Evolutionary conservation across 805 yeast genomes (phyloP).

Genomic region (Phaffomyces thermotolerans): DNA sequence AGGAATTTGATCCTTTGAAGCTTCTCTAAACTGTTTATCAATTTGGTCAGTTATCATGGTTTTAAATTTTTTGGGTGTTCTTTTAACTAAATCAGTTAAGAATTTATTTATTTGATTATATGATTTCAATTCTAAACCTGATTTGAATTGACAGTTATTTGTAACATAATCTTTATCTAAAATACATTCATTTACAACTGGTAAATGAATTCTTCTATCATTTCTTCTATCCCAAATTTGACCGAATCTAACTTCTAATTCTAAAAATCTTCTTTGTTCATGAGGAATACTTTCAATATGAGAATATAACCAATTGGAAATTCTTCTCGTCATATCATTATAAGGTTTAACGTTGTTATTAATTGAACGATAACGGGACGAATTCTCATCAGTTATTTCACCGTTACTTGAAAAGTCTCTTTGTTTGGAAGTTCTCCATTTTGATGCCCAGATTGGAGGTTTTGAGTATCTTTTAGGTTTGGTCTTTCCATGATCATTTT

Average conservation of each 20-base stretch:
- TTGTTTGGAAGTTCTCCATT: constrained; percentile 34
- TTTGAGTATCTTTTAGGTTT: constrained; percentile 57
- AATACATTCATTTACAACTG: constrained; percentile 63
- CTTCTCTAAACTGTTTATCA: constrained; percentile 56
- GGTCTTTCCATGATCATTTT: background rate
- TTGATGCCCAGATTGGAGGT: constrained; percentile 83
- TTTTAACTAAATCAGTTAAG: constrained; percentile 46
- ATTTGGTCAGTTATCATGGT: constrained; percentile 53
- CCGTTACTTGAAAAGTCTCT: constrained; percentile 1
- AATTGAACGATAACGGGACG: constrained; percentile 30
- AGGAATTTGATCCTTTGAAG: constrained; percentile 59
- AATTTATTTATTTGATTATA: constrained; percentile 50
- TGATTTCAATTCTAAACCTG: constrained; percentile 59
- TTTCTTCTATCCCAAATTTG: constrained; percentile 55
- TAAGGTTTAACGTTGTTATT: constrained; percentile 65
- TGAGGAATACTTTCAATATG: constrained; percentile 60
- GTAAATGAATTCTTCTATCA: constrained; percentile 56
- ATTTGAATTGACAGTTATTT: constrained; percentile 46
- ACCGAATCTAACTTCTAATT: constrained; percentile 72
- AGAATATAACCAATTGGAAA: constrained; percentile 87
- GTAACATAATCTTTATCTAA: constrained; percentile 42
- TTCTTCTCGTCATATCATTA: constrained; percentile 71
- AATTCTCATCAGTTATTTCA: background rate
- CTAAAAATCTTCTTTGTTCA: constrained; percentile 46
- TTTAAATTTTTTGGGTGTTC: constrained; percentile 47